phyloP scores from a whole-genome alignment of 345 rosid species.

The Rhizophora apiculata region DNA sequence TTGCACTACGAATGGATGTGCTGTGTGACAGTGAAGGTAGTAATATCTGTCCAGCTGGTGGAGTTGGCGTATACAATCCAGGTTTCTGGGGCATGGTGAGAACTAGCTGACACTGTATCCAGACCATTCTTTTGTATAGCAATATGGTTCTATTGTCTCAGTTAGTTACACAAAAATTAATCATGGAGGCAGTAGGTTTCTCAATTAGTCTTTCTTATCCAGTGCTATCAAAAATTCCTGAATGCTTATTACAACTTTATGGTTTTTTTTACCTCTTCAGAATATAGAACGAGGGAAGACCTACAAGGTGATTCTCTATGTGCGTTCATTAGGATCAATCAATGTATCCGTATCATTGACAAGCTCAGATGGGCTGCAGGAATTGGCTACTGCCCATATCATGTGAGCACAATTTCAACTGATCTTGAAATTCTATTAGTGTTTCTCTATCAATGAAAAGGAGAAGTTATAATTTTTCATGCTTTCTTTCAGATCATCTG shows the following conservation, averaged over 20 bases:
- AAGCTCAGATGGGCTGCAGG: slow-evolving; percentile 52
- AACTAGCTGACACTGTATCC: background rate
- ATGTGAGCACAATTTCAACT: slow-evolving; percentile 37
- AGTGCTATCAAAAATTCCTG: too few relatives aligned
- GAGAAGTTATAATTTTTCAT: slow-evolving; percentile 3
- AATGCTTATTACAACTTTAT: background rate
- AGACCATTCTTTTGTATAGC: background rate
- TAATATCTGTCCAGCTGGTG: slow-evolving; percentile 64
- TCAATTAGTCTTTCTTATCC: background rate
- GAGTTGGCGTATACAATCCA: slow-evolving; percentile 91
- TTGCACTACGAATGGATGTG: slow-evolving; percentile 85
- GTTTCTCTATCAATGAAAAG: background rate
- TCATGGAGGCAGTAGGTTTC: background rate
- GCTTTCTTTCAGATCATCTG: slow-evolving; percentile 57
- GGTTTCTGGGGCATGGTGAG: slow-evolving; percentile 99
- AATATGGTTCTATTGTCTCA: background rate
- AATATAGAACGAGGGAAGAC: slow-evolving; percentile 73
- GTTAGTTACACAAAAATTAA: background rate
- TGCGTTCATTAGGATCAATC: slow-evolving; percentile 60
- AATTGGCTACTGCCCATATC: slow-evolving; percentile 62
- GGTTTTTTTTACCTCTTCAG: slow-evolving; percentile 27
- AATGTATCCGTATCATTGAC: slow-evolving; percentile 64
- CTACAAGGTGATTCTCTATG: slow-evolving; percentile 68
- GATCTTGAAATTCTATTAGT: slow-evolving; percentile 6
- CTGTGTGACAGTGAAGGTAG: slow-evolving; percentile 58